Percentiles rank a stretch among this genome's conserved stretches.
These are phyloP conservation scores for Voacanga thouarsii DNA, from an alignment of 257 asterid genomes.

Conservation along the genomic window DNA sequence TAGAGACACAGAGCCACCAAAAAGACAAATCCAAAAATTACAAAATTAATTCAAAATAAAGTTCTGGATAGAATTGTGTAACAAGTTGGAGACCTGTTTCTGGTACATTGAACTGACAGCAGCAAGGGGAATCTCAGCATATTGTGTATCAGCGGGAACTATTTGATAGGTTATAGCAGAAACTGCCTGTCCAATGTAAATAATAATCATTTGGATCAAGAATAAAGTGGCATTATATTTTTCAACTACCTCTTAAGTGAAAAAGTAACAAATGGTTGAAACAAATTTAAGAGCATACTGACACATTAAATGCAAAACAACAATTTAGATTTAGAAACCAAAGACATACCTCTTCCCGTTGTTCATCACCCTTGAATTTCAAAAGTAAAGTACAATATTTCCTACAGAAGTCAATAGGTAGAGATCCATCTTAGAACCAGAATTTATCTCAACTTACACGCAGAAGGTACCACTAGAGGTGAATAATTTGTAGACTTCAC, in stretches of 20 bases:
- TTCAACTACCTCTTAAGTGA: not conserved
- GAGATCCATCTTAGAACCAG: conserved; percentile 4
- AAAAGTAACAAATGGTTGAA: not conserved
- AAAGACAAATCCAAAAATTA: not conserved
- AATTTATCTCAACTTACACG: conserved; percentile 4
- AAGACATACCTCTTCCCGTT: conserved; percentile 53
- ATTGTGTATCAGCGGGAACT: conserved; percentile 77
- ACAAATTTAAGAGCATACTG: conserved; percentile 1
- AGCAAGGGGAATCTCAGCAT: conserved; percentile 94
- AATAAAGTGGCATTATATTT: not conserved
- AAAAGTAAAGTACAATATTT: conserved; percentile 76
- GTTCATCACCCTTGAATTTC: conserved; percentile 38
- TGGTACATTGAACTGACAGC: conserved; percentile 68
- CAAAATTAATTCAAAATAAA: not conserved
- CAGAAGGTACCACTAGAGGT: not conserved
- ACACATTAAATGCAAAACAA: conserved; percentile 2
- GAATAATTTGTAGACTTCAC: not conserved
- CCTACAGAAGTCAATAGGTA: conserved; percentile 39
- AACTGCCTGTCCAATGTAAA: conserved; percentile 48
- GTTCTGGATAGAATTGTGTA: conserved; percentile 8
- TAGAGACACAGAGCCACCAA: not conserved
- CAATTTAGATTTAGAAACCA: conserved; percentile 13
- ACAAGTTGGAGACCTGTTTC: conserved; percentile 50
- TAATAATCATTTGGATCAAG: not conserved
- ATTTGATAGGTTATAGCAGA: conserved; percentile 89